phyloP scores from a whole-genome alignment of 495 filamentous ascomycete species.

The Tuber indicum region DNA sequence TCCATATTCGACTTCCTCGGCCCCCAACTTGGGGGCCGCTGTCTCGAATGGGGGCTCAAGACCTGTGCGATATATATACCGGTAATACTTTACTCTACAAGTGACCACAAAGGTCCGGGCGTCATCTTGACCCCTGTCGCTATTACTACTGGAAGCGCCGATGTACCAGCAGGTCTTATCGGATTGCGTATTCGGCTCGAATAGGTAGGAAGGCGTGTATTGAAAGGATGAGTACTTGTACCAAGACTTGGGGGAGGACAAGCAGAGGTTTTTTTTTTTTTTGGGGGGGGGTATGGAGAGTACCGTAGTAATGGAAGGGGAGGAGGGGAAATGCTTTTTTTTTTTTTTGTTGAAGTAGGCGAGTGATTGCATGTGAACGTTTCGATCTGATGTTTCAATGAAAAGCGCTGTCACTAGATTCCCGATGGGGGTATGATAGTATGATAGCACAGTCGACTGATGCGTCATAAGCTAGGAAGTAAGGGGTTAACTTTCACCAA shows the following conservation, averaged over 20 bases:
- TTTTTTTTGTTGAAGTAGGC: background rate
- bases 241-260: background rate
- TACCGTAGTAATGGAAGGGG: background rate
- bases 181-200: background rate
- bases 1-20: background rate
- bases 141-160: background rate
- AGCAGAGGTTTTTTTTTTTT: background rate
- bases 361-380: background rate
- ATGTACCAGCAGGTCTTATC: background rate
- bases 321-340: background rate
- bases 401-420: background rate
- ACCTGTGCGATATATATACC: background rate
- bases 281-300: background rate
- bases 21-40: background rate
- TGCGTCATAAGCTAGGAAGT: background rate
- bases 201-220: background rate
- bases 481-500: background rate
- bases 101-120: background rate
- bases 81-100: background rate
- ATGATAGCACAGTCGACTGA: no score
- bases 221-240: background rate
- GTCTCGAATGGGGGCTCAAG: background rate
- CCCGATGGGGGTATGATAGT: background rate
- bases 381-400: background rate
- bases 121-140: background rate